phyloP scores from a whole-genome alignment of 108 stramenopile species.

The Fragilaria radians region DNA sequence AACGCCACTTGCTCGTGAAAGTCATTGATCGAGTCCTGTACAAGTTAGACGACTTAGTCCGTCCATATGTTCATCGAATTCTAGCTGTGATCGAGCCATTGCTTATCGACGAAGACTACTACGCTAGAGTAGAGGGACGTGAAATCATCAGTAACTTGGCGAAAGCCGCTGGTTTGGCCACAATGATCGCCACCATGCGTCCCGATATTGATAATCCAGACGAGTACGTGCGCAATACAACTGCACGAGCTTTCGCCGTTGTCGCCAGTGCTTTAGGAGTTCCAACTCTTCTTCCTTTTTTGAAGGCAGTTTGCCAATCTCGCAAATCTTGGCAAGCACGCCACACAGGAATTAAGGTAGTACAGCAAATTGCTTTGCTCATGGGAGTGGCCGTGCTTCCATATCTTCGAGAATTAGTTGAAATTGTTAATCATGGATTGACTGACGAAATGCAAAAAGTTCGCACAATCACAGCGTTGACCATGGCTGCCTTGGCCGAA shows the following conservation, averaged over 20 bases:
- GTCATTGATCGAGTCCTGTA: slow-evolving; percentile 98
- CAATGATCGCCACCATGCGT: slow-evolving; percentile 99
- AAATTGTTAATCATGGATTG: slow-evolving; percentile 94
- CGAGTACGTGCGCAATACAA: slow-evolving; percentile 97
- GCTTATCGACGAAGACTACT: slow-evolving; percentile 99
- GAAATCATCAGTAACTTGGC: slow-evolving; percentile 99
- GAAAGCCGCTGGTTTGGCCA: slow-evolving; percentile 98
- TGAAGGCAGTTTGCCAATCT: slow-evolving; percentile 97
- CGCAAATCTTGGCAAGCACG: slow-evolving; percentile 98
- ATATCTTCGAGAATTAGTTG: slow-evolving; percentile 91
- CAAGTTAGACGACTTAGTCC: slow-evolving; percentile 95
- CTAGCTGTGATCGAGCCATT: slow-evolving; percentile 97
- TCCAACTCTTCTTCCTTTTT: slow-evolving; percentile 92
- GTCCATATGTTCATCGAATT: slow-evolving; percentile 96
- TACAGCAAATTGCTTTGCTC: slow-evolving; percentile 98
- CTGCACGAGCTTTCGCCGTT: slow-evolving; percentile 97
- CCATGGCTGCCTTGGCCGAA: slow-evolving; percentile 95
- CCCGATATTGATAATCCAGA: slow-evolving; percentile 99
- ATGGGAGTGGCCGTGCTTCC: slow-evolving; percentile 98
- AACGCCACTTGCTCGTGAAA: slow-evolving; percentile 98
- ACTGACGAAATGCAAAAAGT: slow-evolving; percentile 97
- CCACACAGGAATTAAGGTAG: slow-evolving; percentile 98
- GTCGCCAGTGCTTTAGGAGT: slow-evolving; percentile 98
- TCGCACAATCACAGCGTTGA: slow-evolving; percentile 94
- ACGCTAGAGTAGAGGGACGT: slow-evolving; percentile 95